Evolutionary conservation across 2,329 filamentous ascomycete genomes (phyloP), one percentile per base, ranked within the genome.

Genomic region (Harringtonia aguacate): DNA sequence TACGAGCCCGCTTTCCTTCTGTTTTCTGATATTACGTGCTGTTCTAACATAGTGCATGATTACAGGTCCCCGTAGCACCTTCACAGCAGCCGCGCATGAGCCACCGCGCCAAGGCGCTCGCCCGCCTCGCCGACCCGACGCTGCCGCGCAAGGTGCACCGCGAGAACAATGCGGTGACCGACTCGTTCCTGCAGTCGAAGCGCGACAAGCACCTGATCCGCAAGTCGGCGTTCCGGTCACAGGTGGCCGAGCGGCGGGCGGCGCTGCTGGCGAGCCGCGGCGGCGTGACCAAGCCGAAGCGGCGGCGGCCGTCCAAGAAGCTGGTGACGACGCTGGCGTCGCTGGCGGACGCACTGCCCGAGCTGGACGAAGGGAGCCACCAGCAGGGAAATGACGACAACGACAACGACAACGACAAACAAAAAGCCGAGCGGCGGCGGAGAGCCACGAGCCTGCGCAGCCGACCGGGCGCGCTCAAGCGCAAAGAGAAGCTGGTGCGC

Each of bases 181-280:
- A 79, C 58, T 50, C 60, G 48, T 89, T 90, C 62, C 67, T 79
- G 48, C 74, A 79, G 44, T 79, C 73, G 50, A 97, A 95, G 64
- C 81, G 77, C 58, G 86, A 94, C 67, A 94, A 90, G 68, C 84
- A 82, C 21, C 67, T 73, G 29, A 86, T 94, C 55, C 89, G 88
- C 58, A 86, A 86, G 69, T 83, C 84, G 0, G 66, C 80, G 14
- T 87, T 97, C 51, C 69, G 94, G 24, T 81, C 79, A 18, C 84
- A 81, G 50, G 84, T 95, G 55, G 68, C 79, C 52, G 86, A 88
- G 52, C 64, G 70, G 48, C 47, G 55, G 14, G 51, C 45, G 48
- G 36, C 21, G 3, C 24, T 17, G 6, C 39, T 37, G 4, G 39
- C 20, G 4, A 18, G 20, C 13, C 29, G 39, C 20, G 24, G 24